Base-by-base conservation (phyloP, 345 rosid genomes). In the Brassica carinata region DNA sequence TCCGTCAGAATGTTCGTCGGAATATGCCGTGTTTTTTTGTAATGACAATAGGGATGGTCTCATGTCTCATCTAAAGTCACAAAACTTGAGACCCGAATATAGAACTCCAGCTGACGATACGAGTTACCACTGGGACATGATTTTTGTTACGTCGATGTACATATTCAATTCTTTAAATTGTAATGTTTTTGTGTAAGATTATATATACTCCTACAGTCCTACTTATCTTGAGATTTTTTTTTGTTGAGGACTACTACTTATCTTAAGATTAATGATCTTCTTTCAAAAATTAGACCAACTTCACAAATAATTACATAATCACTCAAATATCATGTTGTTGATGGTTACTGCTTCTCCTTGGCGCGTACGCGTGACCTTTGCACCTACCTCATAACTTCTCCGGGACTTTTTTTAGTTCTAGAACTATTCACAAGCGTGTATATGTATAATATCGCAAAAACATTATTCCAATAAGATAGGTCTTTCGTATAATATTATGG, bases 341-440 rank as follows among this genome's bases (percentile, higher is more conserved):
- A 48, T 69, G 62, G 74, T 51, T 63, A 26, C n/a, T n/a, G 26
- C 5, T 13, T 68, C 58, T 67, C 67, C 10, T 65, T n/a, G 72
- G 29, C 33, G 29, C 33, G 0, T 15, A 72, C 51, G 68, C 62
- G 77, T 72, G 34, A 78, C 30, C 9, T 26, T 15, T 55, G 72
- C 72, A 53, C 72, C 48, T 15, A 55, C 1, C 7, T 29, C 61
- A 17, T 72, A 27, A 57, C 51, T 72, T 15, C 29, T 55, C 27
- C 67, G 26, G 26, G 26, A 23, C 26, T 23, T 23, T 23, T 51
- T 53, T 29, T 9, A 64, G 15, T 48, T 78, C 31, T 34, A 71
- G 10, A 33, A 51, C 58, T 26, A 34, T 65, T 72, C 4, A 65
- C 27, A 72, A 72, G 2, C 26, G 10, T 65, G n/a, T 51, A 11